Evolutionary conservation across 495 filamentous ascomycete species (phyloP), one percentile per base, ranked within the genome.

Genomic region (Evernia prunastri): DNA sequence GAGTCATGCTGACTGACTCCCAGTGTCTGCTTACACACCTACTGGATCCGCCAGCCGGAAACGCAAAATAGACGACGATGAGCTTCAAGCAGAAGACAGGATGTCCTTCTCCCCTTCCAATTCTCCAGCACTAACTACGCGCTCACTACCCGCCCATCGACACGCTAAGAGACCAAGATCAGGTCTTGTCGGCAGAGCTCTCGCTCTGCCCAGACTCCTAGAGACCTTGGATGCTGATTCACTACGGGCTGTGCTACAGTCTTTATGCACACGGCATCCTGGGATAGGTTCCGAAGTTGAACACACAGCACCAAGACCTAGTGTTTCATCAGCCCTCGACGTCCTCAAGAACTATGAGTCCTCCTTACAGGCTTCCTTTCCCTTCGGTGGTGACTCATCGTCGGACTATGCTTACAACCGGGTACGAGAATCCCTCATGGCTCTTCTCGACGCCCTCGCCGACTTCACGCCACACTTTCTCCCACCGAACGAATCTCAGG

Each of bases 401-500:
- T 93, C 91, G 31, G 95, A 97, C 67, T 98, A 98, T 76, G 86
- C 91, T 29, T 97, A 96, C 72, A 95, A 96, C 74, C 86, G 94
- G 71, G 92, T 97, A 36, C 87, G 87, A 58, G 89, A 92, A 67
- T 84, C 87, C 45, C 82, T 98, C 4, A 77, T 83, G 35, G 86
- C 89, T 29, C 85, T 98, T 40, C 82, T 96, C 59, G 91, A 97
- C 64, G 91, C 94, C 54, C 80, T 98, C 60, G 86, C 86, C 70
- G 94, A 98, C 69, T 98, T 92, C 72, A 96, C 91, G 5, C 91
- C 91, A 13, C 91, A 96, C 72, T 98, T 94, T 69, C 86, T 98
- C 6, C 95, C 94, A 15, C 94, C 94, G 0, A 86, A 89, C 67
- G 94, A 98, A 74, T 75, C 85, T 6, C 93, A 96, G 72, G 77